phyloP scores from a whole-genome alignment of 2,329 filamentous ascomycete genomes.

The Ophiostoma sp. region DNA sequence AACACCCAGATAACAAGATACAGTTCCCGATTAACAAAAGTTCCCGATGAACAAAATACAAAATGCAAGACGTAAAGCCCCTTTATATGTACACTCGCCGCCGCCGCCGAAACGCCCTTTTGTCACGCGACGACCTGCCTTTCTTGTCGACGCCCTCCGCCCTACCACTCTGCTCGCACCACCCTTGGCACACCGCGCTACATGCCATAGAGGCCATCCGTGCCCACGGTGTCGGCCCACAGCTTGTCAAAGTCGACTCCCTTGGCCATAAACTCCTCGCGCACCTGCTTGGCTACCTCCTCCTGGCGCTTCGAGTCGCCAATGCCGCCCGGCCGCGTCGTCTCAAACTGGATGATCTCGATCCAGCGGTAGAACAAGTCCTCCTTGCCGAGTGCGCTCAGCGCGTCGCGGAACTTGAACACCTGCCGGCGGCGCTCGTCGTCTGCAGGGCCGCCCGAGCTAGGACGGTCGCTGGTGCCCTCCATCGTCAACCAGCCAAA shows the following conservation, averaged over 20 bases:
- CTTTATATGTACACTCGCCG: neutral
- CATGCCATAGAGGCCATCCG: conserved; percentile 34
- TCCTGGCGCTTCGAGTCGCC: conserved; percentile 63
- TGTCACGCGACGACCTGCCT: neutral
- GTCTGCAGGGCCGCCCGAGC: conserved; percentile 34
- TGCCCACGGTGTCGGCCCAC: conserved; percentile 59
- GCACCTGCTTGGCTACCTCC: conserved; percentile 66
- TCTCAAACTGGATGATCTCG: conserved; percentile 84
- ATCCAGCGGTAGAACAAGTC: conserved; percentile 88
- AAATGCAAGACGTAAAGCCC: neutral
- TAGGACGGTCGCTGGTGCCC: neutral
- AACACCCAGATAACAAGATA: neutral
- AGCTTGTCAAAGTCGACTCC: conserved; percentile 78
- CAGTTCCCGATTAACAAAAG: neutral
- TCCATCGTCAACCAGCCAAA: conserved; percentile 69
- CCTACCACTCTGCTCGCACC: too few species aligned
- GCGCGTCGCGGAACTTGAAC: conserved; percentile 69
- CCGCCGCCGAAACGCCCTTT: neutral
- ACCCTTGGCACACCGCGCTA: neutral
- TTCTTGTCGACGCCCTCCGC: neutral
- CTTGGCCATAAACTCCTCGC: conserved; percentile 66
- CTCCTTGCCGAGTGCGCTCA: conserved; percentile 74
- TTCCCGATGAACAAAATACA: neutral
- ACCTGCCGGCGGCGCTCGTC: conserved; percentile 67
- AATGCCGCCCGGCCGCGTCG: conserved; percentile 71